Conservation (phyloP, 1,284 basidiomycete species). For the Heterobasidion irregulare region DNA sequence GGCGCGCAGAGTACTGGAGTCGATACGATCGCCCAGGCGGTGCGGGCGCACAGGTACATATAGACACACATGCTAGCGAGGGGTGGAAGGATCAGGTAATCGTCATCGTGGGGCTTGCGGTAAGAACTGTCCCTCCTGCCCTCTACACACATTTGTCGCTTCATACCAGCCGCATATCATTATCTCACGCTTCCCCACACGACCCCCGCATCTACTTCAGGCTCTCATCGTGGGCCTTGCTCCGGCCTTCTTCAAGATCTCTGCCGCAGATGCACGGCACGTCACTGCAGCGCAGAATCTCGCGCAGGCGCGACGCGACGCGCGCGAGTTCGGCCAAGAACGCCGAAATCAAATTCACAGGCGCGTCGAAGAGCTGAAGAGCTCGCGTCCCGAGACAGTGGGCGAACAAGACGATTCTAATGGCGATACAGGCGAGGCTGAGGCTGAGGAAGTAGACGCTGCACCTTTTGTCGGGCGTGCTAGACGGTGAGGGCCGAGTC, state of each 20-base stretch:
- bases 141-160: background rate
- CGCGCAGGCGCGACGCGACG: constrained; percentile 32
- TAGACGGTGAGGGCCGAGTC: too few species aligned
- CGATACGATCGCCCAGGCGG: constrained; percentile 13
- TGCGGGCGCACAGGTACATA: constrained; percentile 16
- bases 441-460: background rate
- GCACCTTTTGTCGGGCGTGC: background rate
- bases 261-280: constrained; percentile 19
- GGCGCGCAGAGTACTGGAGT: constrained; percentile 7
- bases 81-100: constrained; percentile 33
- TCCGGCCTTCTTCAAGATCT: constrained; percentile 18
- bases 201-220: constrained; percentile 11
- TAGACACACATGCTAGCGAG: constrained; percentile 11
- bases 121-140: constrained; percentile 15
- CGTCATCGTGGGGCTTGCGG: constrained; percentile 28
- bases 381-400: background rate
- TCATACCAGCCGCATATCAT: background rate
- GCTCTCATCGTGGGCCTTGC: constrained; percentile 24
- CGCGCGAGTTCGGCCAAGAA: constrained; percentile 29
- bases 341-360: constrained; percentile 29
- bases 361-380: constrained; percentile 22
- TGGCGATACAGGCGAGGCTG: background rate
- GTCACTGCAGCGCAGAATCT: constrained; percentile 31
- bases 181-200: background rate
- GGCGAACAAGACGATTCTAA: background rate